phyloP scores from a whole-genome alignment of 2,329 filamentous ascomycete genomes.

The Fusarium humuli region DNA sequence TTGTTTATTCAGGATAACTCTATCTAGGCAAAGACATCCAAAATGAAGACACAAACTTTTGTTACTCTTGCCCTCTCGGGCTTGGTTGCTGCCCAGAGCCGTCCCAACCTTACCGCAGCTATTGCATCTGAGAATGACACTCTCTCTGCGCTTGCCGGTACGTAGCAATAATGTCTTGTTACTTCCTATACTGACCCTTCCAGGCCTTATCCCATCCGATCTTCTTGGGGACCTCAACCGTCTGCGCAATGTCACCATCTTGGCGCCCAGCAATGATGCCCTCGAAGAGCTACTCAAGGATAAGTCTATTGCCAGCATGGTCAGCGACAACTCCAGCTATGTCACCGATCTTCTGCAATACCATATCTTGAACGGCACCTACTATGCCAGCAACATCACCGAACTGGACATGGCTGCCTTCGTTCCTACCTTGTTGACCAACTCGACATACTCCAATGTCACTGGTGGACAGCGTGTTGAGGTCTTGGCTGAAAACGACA shows the following conservation, averaged over 20 bases:
- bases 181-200: constrained; percentile 9
- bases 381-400: constrained; percentile 50
- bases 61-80: constrained; percentile 36
- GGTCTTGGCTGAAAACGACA: constrained; percentile 54
- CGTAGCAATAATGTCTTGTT: neutral
- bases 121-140: constrained; percentile 45
- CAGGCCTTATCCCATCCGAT: constrained; percentile 43
- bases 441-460: constrained; percentile 56
- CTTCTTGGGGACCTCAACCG: constrained; percentile 32
- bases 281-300: constrained; percentile 62
- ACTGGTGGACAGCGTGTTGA: constrained; percentile 59
- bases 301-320: constrained; percentile 55
- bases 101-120: constrained; percentile 40
- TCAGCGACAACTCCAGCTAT: constrained; percentile 54
- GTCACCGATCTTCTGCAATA: constrained; percentile 63
- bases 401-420: constrained; percentile 48
- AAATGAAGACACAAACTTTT: constrained; percentile 42
- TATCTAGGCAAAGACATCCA: constrained; percentile 2
- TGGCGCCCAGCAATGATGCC: constrained; percentile 66
- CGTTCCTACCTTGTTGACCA: constrained; percentile 57
- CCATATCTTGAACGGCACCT: constrained; percentile 65
- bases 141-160: constrained; percentile 44
- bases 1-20: constrained; percentile 9
- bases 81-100: constrained; percentile 40
- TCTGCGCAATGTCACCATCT: constrained; percentile 52